phyloP scores from a whole-genome alignment of 306 rosid species.

The Prunus mira region DNA sequence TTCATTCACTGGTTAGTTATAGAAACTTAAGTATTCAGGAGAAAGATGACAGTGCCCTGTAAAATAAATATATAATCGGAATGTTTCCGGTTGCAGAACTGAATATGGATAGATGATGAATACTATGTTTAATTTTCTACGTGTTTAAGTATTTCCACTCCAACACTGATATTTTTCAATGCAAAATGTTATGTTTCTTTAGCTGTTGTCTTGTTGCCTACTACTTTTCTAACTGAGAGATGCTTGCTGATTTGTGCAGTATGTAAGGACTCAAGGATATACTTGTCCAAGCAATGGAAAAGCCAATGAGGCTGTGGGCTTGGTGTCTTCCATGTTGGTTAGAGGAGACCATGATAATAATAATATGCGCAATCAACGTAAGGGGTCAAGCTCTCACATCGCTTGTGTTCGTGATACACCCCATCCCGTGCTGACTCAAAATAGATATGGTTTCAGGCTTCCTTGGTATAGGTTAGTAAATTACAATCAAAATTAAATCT shows the following conservation, averaged over 20 bases:
- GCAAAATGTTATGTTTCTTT: neutral
- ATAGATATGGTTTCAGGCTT: slow-evolving; percentile 47
- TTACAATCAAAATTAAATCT: neutral
- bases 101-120: neutral
- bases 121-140: neutral
- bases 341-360: slow-evolving; percentile 28
- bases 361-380: slow-evolving; percentile 21
- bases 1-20: neutral
- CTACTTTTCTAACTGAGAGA: slow-evolving; percentile 1
- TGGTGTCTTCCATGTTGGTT: slow-evolving; percentile 22
- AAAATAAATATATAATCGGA: neutral
- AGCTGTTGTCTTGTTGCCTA: neutral
- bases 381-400: slow-evolving; percentile 26
- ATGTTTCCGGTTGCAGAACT: neutral
- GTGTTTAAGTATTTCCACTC: neutral
- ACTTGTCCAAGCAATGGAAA: slow-evolving; percentile 33
- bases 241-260: slow-evolving; percentile 39
- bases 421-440: slow-evolving; percentile 19
- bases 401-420: slow-evolving; percentile 14
- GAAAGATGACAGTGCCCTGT: neutral
- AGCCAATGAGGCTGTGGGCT: slow-evolving; percentile 17
- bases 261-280: slow-evolving; percentile 35
- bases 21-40: neutral
- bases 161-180: no score
- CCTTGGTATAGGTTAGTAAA: slow-evolving; percentile 68